Percentiles rank a stretch among this genome's conserved stretches.
Evolutionary conservation across 176 grass and related monocot species (phyloP).

Genomic region (Pontederia crassipes): DNA sequence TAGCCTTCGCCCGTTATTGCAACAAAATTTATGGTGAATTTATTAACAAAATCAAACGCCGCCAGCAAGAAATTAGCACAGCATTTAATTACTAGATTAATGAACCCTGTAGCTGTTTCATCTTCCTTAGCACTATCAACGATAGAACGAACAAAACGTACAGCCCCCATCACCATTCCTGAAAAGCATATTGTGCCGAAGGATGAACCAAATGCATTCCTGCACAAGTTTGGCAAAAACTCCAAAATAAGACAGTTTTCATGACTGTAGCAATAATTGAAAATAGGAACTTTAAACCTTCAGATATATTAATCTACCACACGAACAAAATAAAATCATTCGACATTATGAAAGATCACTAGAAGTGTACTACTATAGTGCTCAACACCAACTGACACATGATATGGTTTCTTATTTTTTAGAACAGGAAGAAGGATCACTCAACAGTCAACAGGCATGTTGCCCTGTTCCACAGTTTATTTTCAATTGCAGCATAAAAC

Average conservation of each 20-base stretch:
- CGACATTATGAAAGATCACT: no score
- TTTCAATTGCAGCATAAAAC: no score
- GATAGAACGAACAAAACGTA: constrained; percentile 31
- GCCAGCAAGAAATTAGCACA: constrained; percentile 34
- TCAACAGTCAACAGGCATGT: no score
- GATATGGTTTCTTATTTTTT: no score
- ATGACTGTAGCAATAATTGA: no score
- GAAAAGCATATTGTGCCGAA: constrained; percentile 45
- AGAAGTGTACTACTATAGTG: no score
- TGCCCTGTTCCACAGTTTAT: no score
- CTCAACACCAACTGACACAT: no score
- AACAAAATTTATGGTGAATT: constrained; percentile 44
- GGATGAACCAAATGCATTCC: constrained; percentile 45
- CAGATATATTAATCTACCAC: no score
- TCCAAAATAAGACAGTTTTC: background rate
- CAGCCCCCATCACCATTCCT: constrained; percentile 38
- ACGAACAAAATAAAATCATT: no score
- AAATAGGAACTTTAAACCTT: no score
- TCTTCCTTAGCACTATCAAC: constrained; percentile 35
- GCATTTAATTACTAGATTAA: constrained; percentile 34
- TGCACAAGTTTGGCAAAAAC: constrained; percentile 19
- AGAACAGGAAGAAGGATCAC: no score
- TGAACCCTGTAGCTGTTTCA: constrained; percentile 13
- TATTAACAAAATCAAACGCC: constrained; percentile 41
- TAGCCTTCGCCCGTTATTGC: constrained; percentile 48